A percentile compares a stretch with the other conserved stretches of the same genome.
Evolutionary conservation across 495 filamentous ascomycete species (phyloP).

Genomic region (Neurospora pannonica): DNA sequence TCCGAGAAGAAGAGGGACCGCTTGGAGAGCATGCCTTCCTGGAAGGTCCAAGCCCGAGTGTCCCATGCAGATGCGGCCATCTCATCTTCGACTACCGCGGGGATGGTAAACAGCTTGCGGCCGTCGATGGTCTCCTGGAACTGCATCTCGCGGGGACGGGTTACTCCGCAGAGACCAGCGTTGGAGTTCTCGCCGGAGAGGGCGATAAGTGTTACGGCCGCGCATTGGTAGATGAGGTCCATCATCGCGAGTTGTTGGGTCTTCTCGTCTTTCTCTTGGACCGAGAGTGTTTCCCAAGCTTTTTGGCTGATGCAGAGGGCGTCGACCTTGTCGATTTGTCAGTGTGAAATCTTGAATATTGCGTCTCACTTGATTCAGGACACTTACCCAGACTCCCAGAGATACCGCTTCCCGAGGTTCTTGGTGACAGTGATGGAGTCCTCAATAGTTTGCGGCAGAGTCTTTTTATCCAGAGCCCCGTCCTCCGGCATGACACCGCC

Average conservation of each 20-base stretch:
- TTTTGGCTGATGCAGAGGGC: slow-evolving; percentile 16
- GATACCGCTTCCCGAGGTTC: slow-evolving; percentile 7
- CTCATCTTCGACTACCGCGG: neutral
- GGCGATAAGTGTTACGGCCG: neutral
- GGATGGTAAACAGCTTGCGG: slow-evolving; percentile 7
- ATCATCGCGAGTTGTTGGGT: slow-evolving; percentile 7
- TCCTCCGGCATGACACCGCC: slow-evolving; percentile 8
- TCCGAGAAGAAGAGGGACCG: slow-evolving; percentile 6
- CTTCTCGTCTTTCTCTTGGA: slow-evolving; percentile 3
- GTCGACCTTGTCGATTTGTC: slow-evolving; percentile 5
- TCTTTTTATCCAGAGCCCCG: slow-evolving; percentile 4
- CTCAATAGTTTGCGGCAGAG: slow-evolving; percentile 16
- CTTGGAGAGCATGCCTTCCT: slow-evolving; percentile 8
- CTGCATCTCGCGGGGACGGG: neutral
- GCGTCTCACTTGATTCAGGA: neutral
- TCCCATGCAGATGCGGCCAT: slow-evolving; percentile 1
- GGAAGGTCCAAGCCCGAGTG: slow-evolving; percentile 12
- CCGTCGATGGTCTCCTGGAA: slow-evolving; percentile 4
- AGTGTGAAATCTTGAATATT: too few relatives aligned
- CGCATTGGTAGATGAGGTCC: slow-evolving; percentile 10
- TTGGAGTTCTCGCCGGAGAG: slow-evolving; percentile 2
- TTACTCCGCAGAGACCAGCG: slow-evolving; percentile 9
- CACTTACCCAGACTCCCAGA: slow-evolving; percentile 14
- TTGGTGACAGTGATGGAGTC: slow-evolving; percentile 13
- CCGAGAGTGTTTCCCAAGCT: neutral